These are phyloP conservation scores for Cutaneotrichosporon mucoides DNA, from an alignment of 1,284 basidiomycete genomes.

Conservation along the genomic window DNA sequence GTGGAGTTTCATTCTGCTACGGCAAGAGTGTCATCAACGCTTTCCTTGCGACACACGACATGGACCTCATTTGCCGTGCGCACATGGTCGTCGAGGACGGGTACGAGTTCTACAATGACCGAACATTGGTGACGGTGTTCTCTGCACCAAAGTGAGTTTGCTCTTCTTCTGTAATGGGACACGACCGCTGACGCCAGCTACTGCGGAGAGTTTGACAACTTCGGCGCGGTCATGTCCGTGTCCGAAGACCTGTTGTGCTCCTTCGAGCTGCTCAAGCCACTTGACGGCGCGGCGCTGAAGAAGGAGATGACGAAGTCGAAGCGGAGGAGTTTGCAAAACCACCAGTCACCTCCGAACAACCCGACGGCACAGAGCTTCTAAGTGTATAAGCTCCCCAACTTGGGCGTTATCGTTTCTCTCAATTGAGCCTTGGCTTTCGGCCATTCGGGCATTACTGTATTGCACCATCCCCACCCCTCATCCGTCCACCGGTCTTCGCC, in stretches of 20 bases:
- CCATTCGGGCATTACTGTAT: conserved; percentile 13
- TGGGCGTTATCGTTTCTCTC: too few species aligned
- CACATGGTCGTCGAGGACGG: conserved; percentile 99
- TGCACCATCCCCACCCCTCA: not conserved
- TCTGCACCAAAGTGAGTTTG: conserved; percentile 85
- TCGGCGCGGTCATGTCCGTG: conserved; percentile 82
- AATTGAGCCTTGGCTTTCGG: not conserved
- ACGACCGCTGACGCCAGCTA: conserved; percentile 31
- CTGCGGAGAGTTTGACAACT: conserved; percentile 68
- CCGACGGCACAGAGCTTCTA: conserved; percentile 48
- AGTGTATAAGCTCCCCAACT: not conserved
- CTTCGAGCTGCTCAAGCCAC: conserved; percentile 93
- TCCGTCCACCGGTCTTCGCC: not conserved
- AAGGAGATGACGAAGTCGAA: conserved; percentile 99
- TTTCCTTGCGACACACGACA: conserved; percentile 75
- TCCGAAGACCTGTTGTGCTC: conserved; percentile 96
- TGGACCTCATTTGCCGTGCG: conserved; percentile 98
- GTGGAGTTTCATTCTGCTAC: conserved; percentile 99
- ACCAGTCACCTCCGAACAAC: conserved; percentile 51
- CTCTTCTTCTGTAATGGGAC: not conserved
- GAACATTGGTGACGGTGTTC: conserved; percentile 97
- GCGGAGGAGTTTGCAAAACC: conserved; percentile 66
- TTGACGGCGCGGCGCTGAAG: conserved; percentile 89
- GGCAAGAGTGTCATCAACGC: conserved; percentile 97
- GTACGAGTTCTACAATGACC: conserved; percentile 99